Evolutionary conservation across 768 basidiomycete species (phyloP), one percentile per base, ranked within the genome.

Genomic region (Dioszegia aurantiaca): DNA sequence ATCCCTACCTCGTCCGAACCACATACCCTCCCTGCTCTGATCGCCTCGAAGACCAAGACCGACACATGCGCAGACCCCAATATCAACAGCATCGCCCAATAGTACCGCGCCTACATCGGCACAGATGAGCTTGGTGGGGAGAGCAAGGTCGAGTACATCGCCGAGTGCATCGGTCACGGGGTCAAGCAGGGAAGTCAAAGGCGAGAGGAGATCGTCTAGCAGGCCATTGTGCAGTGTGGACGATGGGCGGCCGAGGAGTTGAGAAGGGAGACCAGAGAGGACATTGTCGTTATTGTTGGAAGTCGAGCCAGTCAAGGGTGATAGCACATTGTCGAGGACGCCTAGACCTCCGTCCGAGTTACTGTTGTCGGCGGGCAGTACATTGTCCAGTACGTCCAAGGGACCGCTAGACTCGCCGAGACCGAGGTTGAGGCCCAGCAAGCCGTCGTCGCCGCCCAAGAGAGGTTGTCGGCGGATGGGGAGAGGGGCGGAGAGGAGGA

Each of bases 121-220:
- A 23, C 48, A 51, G 31, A 39, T 39, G n/a, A 51, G 48, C 36
- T 51, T 51, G 30, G 48, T 51, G 16, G 48, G 48, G 4, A 12
- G 10, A 4, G 9, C 48, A 2, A 51, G 31, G 21, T 51, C 48
- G 11, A 51, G 31, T 2, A 51, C 21, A 16, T 51, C 33, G 3
- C 17, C 19, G 12, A 51, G 21, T 9, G 36, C 17, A n/a, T 36
- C 48, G 3, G 33, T 23, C 19, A 14, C 21, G 3, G 48, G 48
- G 33, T 51, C 36, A 23, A 51, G 48, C 21, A 39, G 10, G 21
- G 21, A 10, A 23, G 31, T 51, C 2, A 51, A 11, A 6, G 48
- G 36, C 5, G 48, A 33, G 31, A 51, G 33, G 3, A 51, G 33
- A 16, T 19, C 19, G 21, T 51, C 48, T 14, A 36, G 21, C 3